Evolutionary conservation across 2,329 filamentous ascomycete species (phyloP).

Genomic region (Fusarium secorum): DNA sequence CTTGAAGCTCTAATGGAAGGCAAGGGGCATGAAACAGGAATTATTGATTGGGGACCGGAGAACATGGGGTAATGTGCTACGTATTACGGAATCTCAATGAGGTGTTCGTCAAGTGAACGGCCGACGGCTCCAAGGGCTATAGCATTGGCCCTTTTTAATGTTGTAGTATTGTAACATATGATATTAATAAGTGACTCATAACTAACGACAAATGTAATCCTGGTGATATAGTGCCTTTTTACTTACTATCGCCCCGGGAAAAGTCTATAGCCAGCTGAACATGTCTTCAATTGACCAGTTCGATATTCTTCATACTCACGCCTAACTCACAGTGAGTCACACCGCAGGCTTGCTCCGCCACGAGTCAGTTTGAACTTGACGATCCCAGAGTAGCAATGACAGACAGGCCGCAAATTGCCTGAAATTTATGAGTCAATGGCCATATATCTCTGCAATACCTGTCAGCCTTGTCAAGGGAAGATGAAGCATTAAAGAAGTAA

Average conservation of each 20-base stretch:
- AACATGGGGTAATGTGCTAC: not conserved
- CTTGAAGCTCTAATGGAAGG: conserved; percentile 62
- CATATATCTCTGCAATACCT: not conserved
- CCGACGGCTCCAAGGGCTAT: not conserved
- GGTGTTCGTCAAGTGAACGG: not conserved
- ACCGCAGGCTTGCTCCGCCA: not conserved
- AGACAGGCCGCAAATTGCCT: not conserved
- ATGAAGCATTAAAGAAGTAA: not conserved
- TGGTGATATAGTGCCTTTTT: not conserved
- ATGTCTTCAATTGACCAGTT: not conserved
- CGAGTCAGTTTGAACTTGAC: not conserved
- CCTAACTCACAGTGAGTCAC: not conserved
- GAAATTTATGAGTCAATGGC: not conserved
- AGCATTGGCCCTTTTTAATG: not conserved
- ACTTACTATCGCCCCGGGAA: not conserved
- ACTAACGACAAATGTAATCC: not conserved
- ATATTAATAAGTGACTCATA: not conserved
- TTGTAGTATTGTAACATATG: not conserved
- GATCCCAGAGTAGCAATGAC: not conserved
- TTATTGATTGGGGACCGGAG: conserved; percentile 57
- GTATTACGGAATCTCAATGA: not conserved
- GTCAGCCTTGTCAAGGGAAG: not conserved
- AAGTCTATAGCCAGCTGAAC: not conserved
- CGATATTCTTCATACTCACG: not conserved
- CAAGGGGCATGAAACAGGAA: conserved; percentile 47